Conservation (phyloP, 2,329 filamentous ascomycete species). For the Beauveria sp. region DNA sequence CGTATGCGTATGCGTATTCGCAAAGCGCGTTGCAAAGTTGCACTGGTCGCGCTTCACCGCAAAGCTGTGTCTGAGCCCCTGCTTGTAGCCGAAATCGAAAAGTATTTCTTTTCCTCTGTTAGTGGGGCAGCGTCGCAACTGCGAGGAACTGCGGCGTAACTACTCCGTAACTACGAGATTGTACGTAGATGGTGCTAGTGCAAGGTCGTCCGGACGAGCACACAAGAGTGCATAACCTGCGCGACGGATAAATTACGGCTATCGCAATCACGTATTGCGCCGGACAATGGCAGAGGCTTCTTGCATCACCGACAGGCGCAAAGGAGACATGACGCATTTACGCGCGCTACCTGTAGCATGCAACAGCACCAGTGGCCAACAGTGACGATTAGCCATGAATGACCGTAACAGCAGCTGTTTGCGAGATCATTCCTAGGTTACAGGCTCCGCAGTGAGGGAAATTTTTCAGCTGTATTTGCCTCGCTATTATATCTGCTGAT, state of each 20-base stretch:
- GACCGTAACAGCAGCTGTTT: too few relatives aligned
- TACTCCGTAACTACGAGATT: background rate
- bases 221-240: background rate
- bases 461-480: too few relatives aligned
- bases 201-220: background rate
- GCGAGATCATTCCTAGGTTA: too few relatives aligned
- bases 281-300: background rate
- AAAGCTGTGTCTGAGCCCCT: background rate
- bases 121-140: background rate
- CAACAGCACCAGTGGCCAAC: too few relatives aligned
- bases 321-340: too few relatives aligned
- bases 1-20: constrained; percentile 11
- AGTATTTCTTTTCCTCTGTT: background rate
- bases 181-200: constrained; percentile 2
- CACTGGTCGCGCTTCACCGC: background rate
- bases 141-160: background rate
- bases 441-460: too few relatives aligned
- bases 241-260: background rate
- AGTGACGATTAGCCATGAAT: too few relatives aligned
- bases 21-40: background rate
- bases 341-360: too few relatives aligned
- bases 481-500: background rate
- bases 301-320: background rate
- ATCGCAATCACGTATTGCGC: background rate
- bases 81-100: too few relatives aligned